phyloP scores from a whole-genome alignment of 352 stramenopile genomes.

The Pythium vanterpoolii region DNA sequence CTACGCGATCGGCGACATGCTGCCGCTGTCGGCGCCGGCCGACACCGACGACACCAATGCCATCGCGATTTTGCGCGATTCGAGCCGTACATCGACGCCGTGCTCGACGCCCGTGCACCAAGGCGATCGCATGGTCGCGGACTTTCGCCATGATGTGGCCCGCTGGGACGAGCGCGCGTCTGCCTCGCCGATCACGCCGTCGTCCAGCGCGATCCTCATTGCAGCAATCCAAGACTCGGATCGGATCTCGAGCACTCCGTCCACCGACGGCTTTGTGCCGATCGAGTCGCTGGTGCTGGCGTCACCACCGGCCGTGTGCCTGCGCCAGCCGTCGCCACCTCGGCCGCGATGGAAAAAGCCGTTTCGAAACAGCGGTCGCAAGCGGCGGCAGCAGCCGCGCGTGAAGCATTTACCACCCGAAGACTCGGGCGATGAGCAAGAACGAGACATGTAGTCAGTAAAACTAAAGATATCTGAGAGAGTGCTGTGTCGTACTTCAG shows the following conservation, averaged over 20 bases:
- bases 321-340: slow-evolving; percentile 1
- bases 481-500: no score
- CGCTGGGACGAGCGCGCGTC: slow-evolving; percentile 46
- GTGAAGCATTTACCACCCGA: slow-evolving; percentile 10
- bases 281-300: slow-evolving; percentile 28
- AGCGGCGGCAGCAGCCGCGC: slow-evolving; percentile 12
- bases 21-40: slow-evolving; percentile 30
- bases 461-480: no score
- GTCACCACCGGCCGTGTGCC: slow-evolving; percentile 13
- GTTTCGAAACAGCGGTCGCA: slow-evolving; percentile 8
- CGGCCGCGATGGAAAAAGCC: slow-evolving; percentile 14
- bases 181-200: slow-evolving; percentile 46
- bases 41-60: slow-evolving; percentile 35
- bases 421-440: slow-evolving; percentile 33
- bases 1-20: slow-evolving; percentile 36
- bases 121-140: slow-evolving; percentile 35
- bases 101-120: slow-evolving; percentile 13
- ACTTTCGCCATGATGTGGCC: slow-evolving; percentile 46
- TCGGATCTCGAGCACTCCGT: slow-evolving; percentile 9
- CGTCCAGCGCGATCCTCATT: slow-evolving; percentile 37
- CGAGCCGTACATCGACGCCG: slow-evolving; percentile 36
- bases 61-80: slow-evolving; percentile 42
- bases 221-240: slow-evolving; percentile 18
- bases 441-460: slow-evolving; percentile 34
- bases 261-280: slow-evolving; percentile 40